Evolutionary conservation across 331 rosid species (phyloP), one percentile per base, ranked within the genome.

Genomic region (Erythrophleum ivorense): DNA sequence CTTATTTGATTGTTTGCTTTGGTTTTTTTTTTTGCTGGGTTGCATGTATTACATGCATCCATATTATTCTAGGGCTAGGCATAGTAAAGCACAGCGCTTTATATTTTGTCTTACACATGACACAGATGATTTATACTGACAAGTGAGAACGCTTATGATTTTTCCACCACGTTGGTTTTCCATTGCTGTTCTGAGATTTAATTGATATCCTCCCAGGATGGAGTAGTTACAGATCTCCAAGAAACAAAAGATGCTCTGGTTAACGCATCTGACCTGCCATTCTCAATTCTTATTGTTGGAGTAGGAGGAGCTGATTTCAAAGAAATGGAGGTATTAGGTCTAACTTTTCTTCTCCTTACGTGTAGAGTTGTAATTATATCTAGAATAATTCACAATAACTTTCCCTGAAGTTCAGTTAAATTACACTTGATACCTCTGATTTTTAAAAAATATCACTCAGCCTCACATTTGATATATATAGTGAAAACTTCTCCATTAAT

Each of bases 241-340:
- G 99, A 96, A 94, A 96, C 99, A 84, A 94, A 88, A 91, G 99
- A 96, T 76, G 99, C 99, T 41, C 87, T 96, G 11, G 97, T 96
- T 66, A 96, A 91, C 80, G 98, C 99, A 73, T 96, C 99, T 34
- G 98, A 96, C 77, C 90, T 96, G 72, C 98, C 99, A 10, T 78
- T 96, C 78, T 96, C 99, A 38, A 96, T 96, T 83, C 98, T 96
- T 81, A 96, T 96, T 65, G 91, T 96, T 84, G 99, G 99, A 15
- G 98, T 96, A 31, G 99, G 99, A 86, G 99, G 99, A 83, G 99
- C 99, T 7, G 99, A 96, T 86, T 96, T 94, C 84, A 96, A 96
- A 89, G 99, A 96, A 86, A 96, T 96, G 99, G 98, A 96, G 99
- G 99, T 96, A 92, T 76, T 54, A 43, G 67, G 6, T 76, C 50